phyloP scores from a whole-genome alignment of 1,284 basidiomycete genomes.

The Malassezia nana region DNA sequence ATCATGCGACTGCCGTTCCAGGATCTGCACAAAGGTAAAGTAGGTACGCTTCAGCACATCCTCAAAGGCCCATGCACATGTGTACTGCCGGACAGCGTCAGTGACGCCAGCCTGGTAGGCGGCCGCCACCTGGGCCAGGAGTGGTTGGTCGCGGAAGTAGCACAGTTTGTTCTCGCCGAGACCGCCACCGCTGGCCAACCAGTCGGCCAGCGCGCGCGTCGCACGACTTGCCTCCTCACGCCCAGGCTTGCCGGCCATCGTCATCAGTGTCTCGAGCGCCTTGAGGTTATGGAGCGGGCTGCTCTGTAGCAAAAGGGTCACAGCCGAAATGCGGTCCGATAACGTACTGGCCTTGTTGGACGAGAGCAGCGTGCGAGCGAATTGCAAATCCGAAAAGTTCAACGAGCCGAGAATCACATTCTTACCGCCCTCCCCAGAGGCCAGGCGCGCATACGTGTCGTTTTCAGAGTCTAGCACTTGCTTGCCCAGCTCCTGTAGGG shows the following conservation, averaged over 20 bases:
- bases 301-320: slow-evolving; percentile 80
- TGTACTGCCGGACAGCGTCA: slow-evolving; percentile 52
- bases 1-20: slow-evolving; percentile 81
- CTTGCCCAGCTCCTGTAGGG: slow-evolving; percentile 29
- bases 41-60: slow-evolving; percentile 97
- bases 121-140: slow-evolving; percentile 56
- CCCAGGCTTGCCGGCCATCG: slow-evolving; percentile 77
- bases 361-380: slow-evolving; percentile 39
- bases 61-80: slow-evolving; percentile 82
- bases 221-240: slow-evolving; percentile 85
- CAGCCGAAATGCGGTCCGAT: slow-evolving; percentile 81
- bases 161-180: slow-evolving; percentile 62
- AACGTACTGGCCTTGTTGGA: slow-evolving; percentile 56
- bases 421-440: slow-evolving; percentile 30
- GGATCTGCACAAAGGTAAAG: slow-evolving; percentile 77
- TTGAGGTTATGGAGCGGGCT: slow-evolving; percentile 73
- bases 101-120: slow-evolving; percentile 25
- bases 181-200: slow-evolving; percentile 67
- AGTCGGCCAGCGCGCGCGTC: slow-evolving; percentile 80
- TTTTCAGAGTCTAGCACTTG: slow-evolving; percentile 32
- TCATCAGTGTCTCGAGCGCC: slow-evolving; percentile 55
- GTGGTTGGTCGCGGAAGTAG: slow-evolving; percentile 81
- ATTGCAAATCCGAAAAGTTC: slow-evolving; percentile 39
- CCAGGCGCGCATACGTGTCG: slow-evolving; percentile 29
- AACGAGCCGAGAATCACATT: slow-evolving; percentile 32